phyloP scores from a whole-genome alignment of 345 rosid genomes.

The Excoecaria cochinchinensis region DNA sequence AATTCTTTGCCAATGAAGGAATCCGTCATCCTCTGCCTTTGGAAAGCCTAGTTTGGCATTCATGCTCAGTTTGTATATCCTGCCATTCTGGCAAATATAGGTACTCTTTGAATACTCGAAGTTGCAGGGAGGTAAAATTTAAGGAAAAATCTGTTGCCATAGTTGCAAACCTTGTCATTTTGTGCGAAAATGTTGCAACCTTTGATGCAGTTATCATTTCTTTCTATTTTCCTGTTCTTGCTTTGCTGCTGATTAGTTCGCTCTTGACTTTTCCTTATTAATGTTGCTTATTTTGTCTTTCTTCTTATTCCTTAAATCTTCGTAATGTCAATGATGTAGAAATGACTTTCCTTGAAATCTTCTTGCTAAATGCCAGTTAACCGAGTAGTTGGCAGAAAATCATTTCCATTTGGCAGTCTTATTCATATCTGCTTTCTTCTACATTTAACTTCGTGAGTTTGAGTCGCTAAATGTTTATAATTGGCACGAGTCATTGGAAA shows the following conservation, averaged over 20 bases:
- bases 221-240: neutral
- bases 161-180: slow-evolving; percentile 11
- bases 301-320: neutral
- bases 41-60: slow-evolving; percentile 8
- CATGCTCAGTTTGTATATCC: slow-evolving; percentile 13
- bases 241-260: neutral
- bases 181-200: neutral
- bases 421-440: too few relatives aligned
- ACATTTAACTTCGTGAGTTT: too few relatives aligned
- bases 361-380: neutral
- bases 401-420: neutral
- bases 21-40: neutral
- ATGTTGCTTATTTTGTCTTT: neutral
- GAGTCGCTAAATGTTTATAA: too few relatives aligned
- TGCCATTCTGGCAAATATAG: slow-evolving; percentile 14
- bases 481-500: too few relatives aligned
- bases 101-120: slow-evolving; percentile 13
- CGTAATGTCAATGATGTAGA: slow-evolving; percentile 2
- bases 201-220: slow-evolving; percentile 13
- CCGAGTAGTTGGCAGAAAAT: neutral
- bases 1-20: neutral
- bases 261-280: slow-evolving; percentile 2
- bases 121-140: slow-evolving; percentile 7
- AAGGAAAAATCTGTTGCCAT: slow-evolving; percentile 8
- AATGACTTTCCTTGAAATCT: neutral